Percentiles rank a stretch among this genome's conserved stretches.
phyloP scores from a whole-genome alignment of 2,329 filamentous ascomycete genomes.

The Dactylella cylindrospora region DNA sequence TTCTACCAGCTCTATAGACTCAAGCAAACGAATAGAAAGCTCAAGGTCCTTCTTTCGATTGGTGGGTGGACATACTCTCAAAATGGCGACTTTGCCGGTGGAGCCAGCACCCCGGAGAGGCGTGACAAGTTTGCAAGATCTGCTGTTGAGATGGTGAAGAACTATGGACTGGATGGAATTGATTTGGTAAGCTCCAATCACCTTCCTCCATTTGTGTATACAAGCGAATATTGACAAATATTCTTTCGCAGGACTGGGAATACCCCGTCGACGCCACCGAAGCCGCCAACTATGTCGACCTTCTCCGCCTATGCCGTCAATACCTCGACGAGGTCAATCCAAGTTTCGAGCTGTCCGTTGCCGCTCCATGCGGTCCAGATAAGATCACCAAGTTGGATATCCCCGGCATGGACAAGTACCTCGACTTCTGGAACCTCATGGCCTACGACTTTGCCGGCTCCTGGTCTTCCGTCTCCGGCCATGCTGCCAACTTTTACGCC shows the following conservation, averaged over 20 bases:
- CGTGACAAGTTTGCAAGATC: constrained; percentile 68
- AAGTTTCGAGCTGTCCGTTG: constrained; percentile 58
- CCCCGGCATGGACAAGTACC: constrained; percentile 64
- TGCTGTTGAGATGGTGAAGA: constrained; percentile 73
- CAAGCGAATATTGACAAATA: not conserved
- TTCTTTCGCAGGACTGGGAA: constrained; percentile 41
- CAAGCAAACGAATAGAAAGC: constrained; percentile 72
- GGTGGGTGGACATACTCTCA: constrained; percentile 77
- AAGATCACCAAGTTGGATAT: constrained; percentile 67
- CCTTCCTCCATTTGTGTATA: not conserved
- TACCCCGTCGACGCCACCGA: constrained; percentile 53
- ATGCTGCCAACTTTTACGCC: constrained; percentile 76
- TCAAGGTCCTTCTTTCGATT: constrained; percentile 79
- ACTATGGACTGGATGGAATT: constrained; percentile 74
- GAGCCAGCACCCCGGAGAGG: constrained; percentile 64
- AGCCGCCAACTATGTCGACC: constrained; percentile 62
- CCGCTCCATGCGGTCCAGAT: constrained; percentile 50
- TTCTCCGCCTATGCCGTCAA: constrained; percentile 60
- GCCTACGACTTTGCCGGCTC: constrained; percentile 83
- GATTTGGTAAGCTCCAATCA: constrained; percentile 55
- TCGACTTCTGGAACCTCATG: constrained; percentile 82
- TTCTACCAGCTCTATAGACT: constrained; percentile 74
- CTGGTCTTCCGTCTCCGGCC: constrained; percentile 72
- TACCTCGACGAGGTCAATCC: constrained; percentile 63
- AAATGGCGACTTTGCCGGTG: constrained; percentile 63